Conservation (phyloP, 257 asterid genomes). For the Plantago major region DNA sequence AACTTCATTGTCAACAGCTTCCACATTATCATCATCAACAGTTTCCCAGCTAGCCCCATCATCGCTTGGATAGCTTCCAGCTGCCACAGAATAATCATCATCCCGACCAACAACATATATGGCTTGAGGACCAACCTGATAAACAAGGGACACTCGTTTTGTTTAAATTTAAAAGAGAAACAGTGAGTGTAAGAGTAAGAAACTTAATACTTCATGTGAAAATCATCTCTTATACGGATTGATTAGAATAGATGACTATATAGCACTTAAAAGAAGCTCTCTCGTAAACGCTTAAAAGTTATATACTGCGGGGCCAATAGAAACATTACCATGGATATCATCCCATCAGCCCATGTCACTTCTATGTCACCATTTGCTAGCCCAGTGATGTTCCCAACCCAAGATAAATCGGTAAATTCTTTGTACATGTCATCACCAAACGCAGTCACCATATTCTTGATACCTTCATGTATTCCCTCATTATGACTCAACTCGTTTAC, state of each 20-base stretch:
- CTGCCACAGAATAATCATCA: slow-evolving; percentile 87
- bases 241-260: too few species aligned
- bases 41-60: slow-evolving; percentile 99
- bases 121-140: slow-evolving; percentile 99
- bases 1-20: slow-evolving; percentile 37
- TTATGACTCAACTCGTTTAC: slow-evolving; percentile 31
- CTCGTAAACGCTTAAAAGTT: too few species aligned
- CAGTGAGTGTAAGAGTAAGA: slow-evolving; percentile 4
- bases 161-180: background rate
- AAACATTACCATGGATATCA: slow-evolving; percentile 73
- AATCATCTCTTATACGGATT: background rate
- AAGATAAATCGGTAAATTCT: slow-evolving; percentile 73
- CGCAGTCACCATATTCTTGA: slow-evolving; percentile 29
- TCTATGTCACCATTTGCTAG: slow-evolving; percentile 86
- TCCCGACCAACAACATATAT: slow-evolving; percentile 98
- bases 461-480: slow-evolving; percentile 22
- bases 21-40: slow-evolving; percentile 72
- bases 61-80: slow-evolving; percentile 76
- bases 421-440: slow-evolving; percentile 34
- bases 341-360: slow-evolving; percentile 99
- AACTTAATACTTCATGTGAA: background rate
- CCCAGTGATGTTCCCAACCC: slow-evolving; percentile 98
- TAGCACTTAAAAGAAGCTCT: too few species aligned
- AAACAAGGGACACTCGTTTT: slow-evolving; percentile 8
- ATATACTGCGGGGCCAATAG: background rate